Base-by-base conservation (phyloP, 768 basidiomycete genomes). In the Sutorius australiensis region DNA sequence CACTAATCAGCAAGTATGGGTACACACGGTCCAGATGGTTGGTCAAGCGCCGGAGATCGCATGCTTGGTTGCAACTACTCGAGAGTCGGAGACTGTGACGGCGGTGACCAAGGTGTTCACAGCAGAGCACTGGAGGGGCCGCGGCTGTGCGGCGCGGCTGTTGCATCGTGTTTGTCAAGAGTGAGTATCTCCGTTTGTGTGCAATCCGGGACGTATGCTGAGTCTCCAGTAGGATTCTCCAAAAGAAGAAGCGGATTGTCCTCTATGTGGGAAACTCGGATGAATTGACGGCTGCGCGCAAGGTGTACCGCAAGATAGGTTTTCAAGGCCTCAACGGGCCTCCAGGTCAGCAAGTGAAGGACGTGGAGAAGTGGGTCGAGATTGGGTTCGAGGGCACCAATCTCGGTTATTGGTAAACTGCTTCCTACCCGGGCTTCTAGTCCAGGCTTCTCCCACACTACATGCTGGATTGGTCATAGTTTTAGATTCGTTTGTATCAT, bases 191-290 rank as follows among this genome's bases (percentile, higher is more conserved):
- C 34, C 34, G 14, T 5, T 36, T 7, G 8, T 36, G 34, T 16
- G 34, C 16, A 36, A 2, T n/a, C 24, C 16, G 13, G 14, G 13
- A 16, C 11, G 12, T 11, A 45, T 39, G 38, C 48, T 60, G 52
- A 60, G 50, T 34, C 39, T 31, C 32, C 40, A 5, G 39, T 50
- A 72, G 70, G 0, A 61, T 76, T 36, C 61, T 80, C 1, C 48
- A 58, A 24, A 58, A 59, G 32, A 84, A 72, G 69, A 43, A 53
- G 12, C 52, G 34, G 3, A 34, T 58, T 14, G 82, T 82, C 0
- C 75, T 91, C 1, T 91, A 84, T 46, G 89, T 89, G 3, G 87
- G 82, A 2, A 59, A 61, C 46, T 53, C 62, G 3, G 16, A 48
- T 0, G 61, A 55, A 6, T 40, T 65, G 14, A 40, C 14, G 8